These are phyloP conservation scores for Fusarium decemcellulare DNA, from an alignment of 2,329 filamentous ascomycete genomes.

Conservation along the genomic window DNA sequence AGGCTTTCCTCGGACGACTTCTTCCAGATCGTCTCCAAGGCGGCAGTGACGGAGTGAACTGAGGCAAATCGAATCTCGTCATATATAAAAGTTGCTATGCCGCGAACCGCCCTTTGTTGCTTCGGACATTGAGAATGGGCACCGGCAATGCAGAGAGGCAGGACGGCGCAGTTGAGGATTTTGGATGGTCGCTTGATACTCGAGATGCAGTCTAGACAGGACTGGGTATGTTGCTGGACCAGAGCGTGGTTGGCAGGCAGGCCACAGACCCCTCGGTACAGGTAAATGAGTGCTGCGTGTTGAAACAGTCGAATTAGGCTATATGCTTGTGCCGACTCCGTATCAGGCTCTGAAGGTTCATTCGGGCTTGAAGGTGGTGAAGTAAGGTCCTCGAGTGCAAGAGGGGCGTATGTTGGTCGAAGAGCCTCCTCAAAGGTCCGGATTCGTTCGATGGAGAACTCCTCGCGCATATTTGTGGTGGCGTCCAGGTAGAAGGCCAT, in stretches of 20 bases:
- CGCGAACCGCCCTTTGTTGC: constrained; percentile 45
- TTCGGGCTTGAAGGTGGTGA: background rate
- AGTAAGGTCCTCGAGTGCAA: constrained; percentile 44
- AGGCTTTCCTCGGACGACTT: constrained; percentile 3
- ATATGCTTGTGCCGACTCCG: constrained; percentile 52
- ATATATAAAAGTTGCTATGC: constrained; percentile 42
- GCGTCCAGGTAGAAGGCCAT: constrained; percentile 50
- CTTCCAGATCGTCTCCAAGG: constrained; percentile 43
- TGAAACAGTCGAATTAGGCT: constrained; percentile 57
- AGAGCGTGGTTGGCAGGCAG: constrained; percentile 55
- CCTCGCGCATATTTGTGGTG: constrained; percentile 22
- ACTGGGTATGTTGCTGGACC: constrained; percentile 56
- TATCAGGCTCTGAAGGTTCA: constrained; percentile 29
- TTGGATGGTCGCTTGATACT: constrained; percentile 54
- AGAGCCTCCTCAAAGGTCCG: constrained; percentile 47
- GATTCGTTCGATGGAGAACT: constrained; percentile 49
- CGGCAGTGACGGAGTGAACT: constrained; percentile 53
- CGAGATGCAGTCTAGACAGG: constrained; percentile 54
- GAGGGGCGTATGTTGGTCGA: constrained; percentile 44
- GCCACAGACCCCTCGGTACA: constrained; percentile 59
- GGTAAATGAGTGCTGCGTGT: constrained; percentile 57
- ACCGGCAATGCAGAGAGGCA: constrained; percentile 55
- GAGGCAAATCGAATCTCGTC: constrained; percentile 52
- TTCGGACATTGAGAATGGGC: constrained; percentile 50
- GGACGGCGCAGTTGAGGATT: constrained; percentile 56